phyloP scores from a whole-genome alignment of 192 early-diverging fungal species.

The Coemansia sp. region DNA sequence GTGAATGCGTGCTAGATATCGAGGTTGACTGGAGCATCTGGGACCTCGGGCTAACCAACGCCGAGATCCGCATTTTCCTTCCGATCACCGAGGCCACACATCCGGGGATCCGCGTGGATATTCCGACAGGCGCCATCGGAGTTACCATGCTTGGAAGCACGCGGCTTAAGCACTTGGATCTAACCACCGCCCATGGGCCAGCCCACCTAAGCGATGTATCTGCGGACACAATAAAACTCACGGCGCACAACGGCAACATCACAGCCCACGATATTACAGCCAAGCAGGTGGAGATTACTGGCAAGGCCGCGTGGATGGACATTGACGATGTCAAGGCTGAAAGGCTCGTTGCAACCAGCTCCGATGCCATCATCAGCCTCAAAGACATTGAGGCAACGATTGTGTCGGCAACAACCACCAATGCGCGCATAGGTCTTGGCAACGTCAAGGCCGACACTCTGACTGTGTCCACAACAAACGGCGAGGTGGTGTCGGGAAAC shows the following conservation, averaged over 20 bases:
- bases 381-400: slow-evolving; percentile 35
- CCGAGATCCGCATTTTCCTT: slow-evolving; percentile 34
- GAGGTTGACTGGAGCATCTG: slow-evolving; percentile 46
- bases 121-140: slow-evolving; percentile 44
- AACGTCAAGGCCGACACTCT: slow-evolving; percentile 42
- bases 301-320: slow-evolving; percentile 51
- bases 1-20: slow-evolving; percentile 29
- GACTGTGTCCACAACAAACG: slow-evolving; percentile 27
- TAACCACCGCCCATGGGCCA: slow-evolving; percentile 42
- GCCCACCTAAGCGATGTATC: slow-evolving; percentile 48
- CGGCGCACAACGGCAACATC: slow-evolving; percentile 50
- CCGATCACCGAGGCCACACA: slow-evolving; percentile 17
- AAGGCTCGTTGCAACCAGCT: slow-evolving; percentile 21
- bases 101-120: slow-evolving; percentile 41
- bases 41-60: slow-evolving; percentile 47
- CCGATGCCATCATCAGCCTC: slow-evolving; percentile 51
- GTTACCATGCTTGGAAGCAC: slow-evolving; percentile 46
- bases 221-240: slow-evolving; percentile 24
- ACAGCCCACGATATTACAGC: slow-evolving; percentile 41
- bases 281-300: slow-evolving; percentile 24
- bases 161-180: slow-evolving; percentile 22
- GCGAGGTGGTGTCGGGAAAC: slow-evolving; percentile 32
- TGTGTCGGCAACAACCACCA: slow-evolving; percentile 36
- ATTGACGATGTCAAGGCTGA: slow-evolving; percentile 43
- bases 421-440: slow-evolving; percentile 45